Evolutionary conservation across 345 rosid species (phyloP).

Genomic region (Salix caprea): DNA sequence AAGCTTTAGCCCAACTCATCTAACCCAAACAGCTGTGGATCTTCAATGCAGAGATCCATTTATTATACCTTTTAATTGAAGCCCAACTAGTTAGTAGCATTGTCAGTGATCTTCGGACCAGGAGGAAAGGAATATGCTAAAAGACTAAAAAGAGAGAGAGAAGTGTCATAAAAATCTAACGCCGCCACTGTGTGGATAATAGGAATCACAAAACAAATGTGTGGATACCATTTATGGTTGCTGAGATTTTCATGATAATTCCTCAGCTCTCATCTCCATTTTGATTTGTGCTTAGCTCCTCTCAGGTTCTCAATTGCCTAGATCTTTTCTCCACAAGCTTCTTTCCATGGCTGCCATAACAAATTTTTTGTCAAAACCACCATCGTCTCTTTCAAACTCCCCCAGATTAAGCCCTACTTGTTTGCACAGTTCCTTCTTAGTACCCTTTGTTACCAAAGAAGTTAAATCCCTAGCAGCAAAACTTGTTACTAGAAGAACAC

Average conservation of each 20-base stretch:
- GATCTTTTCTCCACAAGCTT: neutral
- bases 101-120: too few species aligned
- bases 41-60: too few species aligned
- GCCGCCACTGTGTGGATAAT: neutral
- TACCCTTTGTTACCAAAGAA: constrained; percentile 3
- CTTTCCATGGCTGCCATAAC: constrained; percentile 50
- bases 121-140: neutral
- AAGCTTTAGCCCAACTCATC: too few species aligned
- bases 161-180: neutral
- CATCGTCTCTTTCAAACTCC: constrained; percentile 24
- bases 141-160: neutral
- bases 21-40: too few species aligned
- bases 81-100: too few species aligned
- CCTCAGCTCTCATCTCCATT: neutral
- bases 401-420: constrained; percentile 15
- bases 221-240: neutral
- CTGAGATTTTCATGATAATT: neutral
- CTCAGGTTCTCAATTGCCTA: neutral
- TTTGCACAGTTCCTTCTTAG: constrained; percentile 22
- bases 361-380: constrained; percentile 48
- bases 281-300: neutral
- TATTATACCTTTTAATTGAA: too few species aligned
- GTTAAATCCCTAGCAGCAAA: neutral
- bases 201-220: neutral
- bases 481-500: neutral